Evolutionary conservation across 768 basidiomycete genomes (phyloP), one percentile per base, ranked within the genome.

Genomic region (Phlegmacium glaucopus): DNA sequence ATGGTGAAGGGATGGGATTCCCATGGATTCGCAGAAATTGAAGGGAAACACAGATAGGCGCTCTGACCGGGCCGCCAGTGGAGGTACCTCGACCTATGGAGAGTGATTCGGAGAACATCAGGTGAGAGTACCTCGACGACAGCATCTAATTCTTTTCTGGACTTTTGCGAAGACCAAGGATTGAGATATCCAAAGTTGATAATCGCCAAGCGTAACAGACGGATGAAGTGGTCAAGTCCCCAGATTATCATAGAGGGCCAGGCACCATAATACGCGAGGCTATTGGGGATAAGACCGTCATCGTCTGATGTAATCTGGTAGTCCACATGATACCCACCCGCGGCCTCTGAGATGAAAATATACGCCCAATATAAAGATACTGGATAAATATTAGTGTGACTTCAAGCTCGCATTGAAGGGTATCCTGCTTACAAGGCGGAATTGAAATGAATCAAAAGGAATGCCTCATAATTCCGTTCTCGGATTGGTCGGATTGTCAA

Each of bases 51-150:
- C 16, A 84, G 63, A 53, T 73, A 83, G 0, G 70, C 75, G 29
- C 71, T 69, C 60, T 84, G 83, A 7, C 82, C 83, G 0, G 83
- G 70, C 15, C 63, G 66, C 66, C 83, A 77, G 53, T 69, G 70
- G 12, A 71, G 61, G 22, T 61, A 51, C 7, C 50, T 45, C 4
- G 75, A 72, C 16, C 75, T 70, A 29, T 58, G 55, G 25, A 81
- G 55, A 12, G 69, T 67, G 11, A 84, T 58, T 13, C 76, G 76
- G 17, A 83, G 55, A 54, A 78, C 72, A 18, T 52, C n/a, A n/a
- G n/a, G n/a, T n/a, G n/a, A n/a, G n/a, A n/a, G n/a, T n/a, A n/a
- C n/a, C n/a, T n/a, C n/a, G n/a, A n/a, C n/a, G n/a, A n/a, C n/a
- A n/a, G n/a, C n/a, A n/a, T n/a, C n/a, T n/a, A n/a, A n/a, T n/a